Conservation (phyloP, 2,329 filamentous ascomycete species). For the Alternaria novae-zelandiae region DNA sequence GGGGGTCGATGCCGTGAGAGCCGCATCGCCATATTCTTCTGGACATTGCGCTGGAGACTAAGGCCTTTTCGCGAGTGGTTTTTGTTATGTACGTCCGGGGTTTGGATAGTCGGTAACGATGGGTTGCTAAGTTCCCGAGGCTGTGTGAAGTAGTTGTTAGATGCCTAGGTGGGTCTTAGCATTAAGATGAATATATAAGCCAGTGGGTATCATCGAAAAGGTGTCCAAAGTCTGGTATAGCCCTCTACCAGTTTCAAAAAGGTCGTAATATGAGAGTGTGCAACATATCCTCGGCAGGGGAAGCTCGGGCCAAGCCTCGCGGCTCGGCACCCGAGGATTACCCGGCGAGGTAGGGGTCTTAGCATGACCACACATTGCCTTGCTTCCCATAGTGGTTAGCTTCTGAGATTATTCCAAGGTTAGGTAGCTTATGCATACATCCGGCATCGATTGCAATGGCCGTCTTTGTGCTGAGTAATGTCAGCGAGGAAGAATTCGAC, state of each 20-base stretch:
- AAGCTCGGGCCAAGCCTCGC: too few species aligned
- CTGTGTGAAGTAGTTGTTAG: not conserved
- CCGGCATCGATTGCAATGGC: not conserved
- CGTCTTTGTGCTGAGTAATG: rapidly evolving
- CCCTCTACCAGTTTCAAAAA: too few species aligned
- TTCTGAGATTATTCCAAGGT: too few species aligned
- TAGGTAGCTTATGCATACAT: not conserved
- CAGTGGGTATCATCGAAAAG: too few species aligned
- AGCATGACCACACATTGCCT: not conserved
- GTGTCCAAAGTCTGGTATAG: too few species aligned
- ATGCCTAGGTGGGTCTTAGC: not conserved
- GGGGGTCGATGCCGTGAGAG: not conserved
- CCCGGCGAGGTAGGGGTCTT: too few species aligned
- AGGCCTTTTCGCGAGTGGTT: not conserved
- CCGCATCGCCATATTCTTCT: not conserved
- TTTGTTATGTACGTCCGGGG: not conserved
- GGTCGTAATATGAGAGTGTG: too few species aligned
- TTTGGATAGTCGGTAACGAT: not conserved
- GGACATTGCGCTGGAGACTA: not conserved
- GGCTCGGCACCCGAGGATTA: too few species aligned
- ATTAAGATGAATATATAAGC: too few species aligned
- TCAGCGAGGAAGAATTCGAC: not conserved
- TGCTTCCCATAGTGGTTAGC: not conserved
- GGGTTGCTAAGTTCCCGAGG: not conserved
- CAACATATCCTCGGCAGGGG: too few species aligned